These are phyloP conservation scores for Lupinus albus DNA, from an alignment of 306 rosid species.

Conservation along the genomic window DNA sequence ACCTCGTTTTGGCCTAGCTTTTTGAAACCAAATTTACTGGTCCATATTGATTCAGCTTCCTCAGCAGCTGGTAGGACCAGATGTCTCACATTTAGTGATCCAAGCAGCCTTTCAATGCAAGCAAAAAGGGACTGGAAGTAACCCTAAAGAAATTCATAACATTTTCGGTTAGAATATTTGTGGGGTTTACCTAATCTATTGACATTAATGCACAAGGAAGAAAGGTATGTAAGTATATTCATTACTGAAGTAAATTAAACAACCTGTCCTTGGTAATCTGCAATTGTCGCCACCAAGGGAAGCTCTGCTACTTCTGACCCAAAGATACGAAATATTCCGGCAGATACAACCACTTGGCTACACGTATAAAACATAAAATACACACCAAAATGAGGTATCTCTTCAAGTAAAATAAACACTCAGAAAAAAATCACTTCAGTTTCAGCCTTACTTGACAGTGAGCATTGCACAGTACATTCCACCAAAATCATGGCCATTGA, in stretches of 20 bases:
- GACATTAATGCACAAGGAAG: neutral
- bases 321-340: slow-evolving; percentile 81
- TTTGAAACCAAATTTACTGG: slow-evolving; percentile 76
- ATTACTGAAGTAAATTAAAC: slow-evolving; percentile 13
- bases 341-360: slow-evolving; percentile 72
- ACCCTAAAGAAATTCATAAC: slow-evolving; percentile 53
- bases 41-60: slow-evolving; percentile 92
- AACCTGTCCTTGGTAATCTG: slow-evolving; percentile 87
- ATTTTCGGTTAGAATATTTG: slow-evolving; percentile 19
- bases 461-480: slow-evolving; percentile 91
- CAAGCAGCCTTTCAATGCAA: slow-evolving; percentile 77
- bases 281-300: slow-evolving; percentile 85
- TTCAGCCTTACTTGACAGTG: slow-evolving; percentile 72
- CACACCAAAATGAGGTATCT: slow-evolving; percentile 4
- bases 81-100: slow-evolving; percentile 61
- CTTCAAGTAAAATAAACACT: neutral
- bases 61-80: slow-evolving; percentile 91
- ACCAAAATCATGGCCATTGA: slow-evolving; percentile 79
- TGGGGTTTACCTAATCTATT: neutral
- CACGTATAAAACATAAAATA: slow-evolving; percentile 8
- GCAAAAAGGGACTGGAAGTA: slow-evolving; percentile 84
- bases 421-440: neutral
- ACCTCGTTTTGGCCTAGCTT: slow-evolving; percentile 73
- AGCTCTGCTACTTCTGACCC: slow-evolving; percentile 92
- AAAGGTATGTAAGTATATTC: neutral